Evolutionary conservation across 768 basidiomycete genomes (phyloP).

Genomic region (Jaapia argillacea): DNA sequence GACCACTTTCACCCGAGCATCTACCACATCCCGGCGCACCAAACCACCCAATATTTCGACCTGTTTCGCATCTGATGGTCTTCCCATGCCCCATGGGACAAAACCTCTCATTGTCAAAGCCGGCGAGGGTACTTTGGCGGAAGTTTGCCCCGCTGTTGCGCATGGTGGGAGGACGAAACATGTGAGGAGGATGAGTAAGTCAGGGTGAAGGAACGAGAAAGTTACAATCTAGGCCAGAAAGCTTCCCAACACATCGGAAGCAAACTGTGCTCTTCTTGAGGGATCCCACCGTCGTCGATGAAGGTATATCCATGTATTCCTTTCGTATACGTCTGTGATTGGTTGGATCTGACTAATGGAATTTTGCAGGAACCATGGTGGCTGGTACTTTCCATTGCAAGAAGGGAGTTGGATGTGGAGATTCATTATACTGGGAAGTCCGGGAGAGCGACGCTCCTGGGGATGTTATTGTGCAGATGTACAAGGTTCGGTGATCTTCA

Average conservation of each 20-base stretch:
- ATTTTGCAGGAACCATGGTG: constrained; percentile 53
- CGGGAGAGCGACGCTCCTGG: constrained; percentile 31
- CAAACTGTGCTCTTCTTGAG: constrained; percentile 84
- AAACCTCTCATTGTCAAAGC: constrained; percentile 48
- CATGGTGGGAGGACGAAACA: constrained; percentile 51
- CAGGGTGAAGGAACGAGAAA: constrained; percentile 33
- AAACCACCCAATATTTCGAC: constrained; percentile 88
- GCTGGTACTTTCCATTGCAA: constrained; percentile 74
- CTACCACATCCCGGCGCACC: constrained; percentile 45
- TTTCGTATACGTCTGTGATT: not conserved
- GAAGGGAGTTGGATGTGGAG: constrained; percentile 71
- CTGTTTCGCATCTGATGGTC: constrained; percentile 66
- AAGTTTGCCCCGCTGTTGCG: constrained; percentile 49
- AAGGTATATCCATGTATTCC: constrained; percentile 40
- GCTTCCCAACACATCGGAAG: constrained; percentile 92
- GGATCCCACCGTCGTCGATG: constrained; percentile 65
- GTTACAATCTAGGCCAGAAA: constrained; percentile 69
- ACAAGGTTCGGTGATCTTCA: constrained; percentile 69
- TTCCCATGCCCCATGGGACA: constrained; percentile 39
- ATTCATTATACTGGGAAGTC: constrained; percentile 88
- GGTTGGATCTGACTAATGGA: no score
- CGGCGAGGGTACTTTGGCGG: constrained; percentile 53
- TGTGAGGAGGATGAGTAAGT: constrained; percentile 51
- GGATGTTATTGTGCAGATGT: constrained; percentile 64
- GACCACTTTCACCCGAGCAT: constrained; percentile 66